Evolutionary conservation across 805 yeast species (phyloP), one percentile per base, ranked within the genome.

Genomic region (Metschnikowia borealis): DNA sequence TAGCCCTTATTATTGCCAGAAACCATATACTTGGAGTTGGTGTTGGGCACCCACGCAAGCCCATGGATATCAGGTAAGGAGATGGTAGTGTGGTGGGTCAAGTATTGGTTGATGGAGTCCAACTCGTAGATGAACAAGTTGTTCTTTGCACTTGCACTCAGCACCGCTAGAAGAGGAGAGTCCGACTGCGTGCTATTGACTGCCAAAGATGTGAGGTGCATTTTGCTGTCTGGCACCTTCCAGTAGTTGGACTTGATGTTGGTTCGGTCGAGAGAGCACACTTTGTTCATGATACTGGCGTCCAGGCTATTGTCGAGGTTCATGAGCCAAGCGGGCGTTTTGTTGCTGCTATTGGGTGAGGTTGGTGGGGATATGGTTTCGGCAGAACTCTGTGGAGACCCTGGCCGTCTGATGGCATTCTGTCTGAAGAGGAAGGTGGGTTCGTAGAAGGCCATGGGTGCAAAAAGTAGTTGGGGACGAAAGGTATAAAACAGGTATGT

Each of bases 1-100:
- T 78, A 69, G 1, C 97, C 97, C 51, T 81, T 80, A 46, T 77
- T 78, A 63, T 89, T 94, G 10, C 96, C 96, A 0, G 95, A 77
- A n/a, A 83, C 61, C 41, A 85, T 62, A 35, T 72, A 67, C 29
- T 73, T 70, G 34, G 73, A 65, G 32, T 54, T 26, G 11, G 37
- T 39, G 34, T 68, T 63, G 3, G 76, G 76, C 13, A 80, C 68
- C 84, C 87, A 83, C 53, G 77, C 70, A 63, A 81, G 61, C 1
- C 79, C 69, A 50, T 78, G 71, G 26, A 82, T 79, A 55, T 78
- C 74, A 2, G 87, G 84, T 31, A 83, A 63, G 0, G 83, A 57
- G 44, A 83, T 80, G n/a, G 85, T 80, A 54, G 78, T 77, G 50
- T 79, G 75, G 62, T 83, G 87, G 23, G 83, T 77, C 44, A 83